Percentiles rank a stretch among this genome's conserved stretches.
Conservation (phyloP, 2,329 filamentous ascomycete genomes). For the Phyllosticta capitalensis region DNA sequence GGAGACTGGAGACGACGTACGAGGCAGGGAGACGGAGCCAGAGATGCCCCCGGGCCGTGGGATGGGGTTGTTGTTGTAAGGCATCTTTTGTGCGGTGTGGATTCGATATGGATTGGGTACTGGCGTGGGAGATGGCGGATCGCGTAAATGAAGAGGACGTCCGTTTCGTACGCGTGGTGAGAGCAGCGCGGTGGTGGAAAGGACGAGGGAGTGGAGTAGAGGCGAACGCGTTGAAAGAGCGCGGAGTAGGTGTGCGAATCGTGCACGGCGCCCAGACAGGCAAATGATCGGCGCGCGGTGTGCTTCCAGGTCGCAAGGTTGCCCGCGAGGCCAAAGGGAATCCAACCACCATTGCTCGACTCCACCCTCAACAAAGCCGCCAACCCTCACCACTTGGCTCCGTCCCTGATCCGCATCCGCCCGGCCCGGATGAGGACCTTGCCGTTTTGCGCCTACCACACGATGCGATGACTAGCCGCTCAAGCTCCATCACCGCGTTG, state of each 20-base stretch:
- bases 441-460: slow-evolving; percentile 11
- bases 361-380: background rate
- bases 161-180: background rate
- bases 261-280: background rate
- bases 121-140: background rate
- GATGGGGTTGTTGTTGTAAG: slow-evolving; percentile 81
- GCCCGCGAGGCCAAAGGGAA: background rate
- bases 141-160: background rate
- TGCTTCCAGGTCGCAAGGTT: slow-evolving; percentile 2
- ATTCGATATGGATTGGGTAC: background rate
- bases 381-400: background rate
- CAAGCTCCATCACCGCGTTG: slow-evolving; percentile 25
- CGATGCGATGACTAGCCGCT: slow-evolving; percentile 38
- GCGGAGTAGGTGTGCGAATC: background rate
- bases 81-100: slow-evolving; percentile 50
- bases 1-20: slow-evolving; percentile 44
- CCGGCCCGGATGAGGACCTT: background rate
- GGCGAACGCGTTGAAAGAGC: background rate
- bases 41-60: slow-evolving; percentile 72
- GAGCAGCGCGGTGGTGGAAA: background rate
- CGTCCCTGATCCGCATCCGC: background rate
- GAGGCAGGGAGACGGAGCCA: slow-evolving; percentile 73
- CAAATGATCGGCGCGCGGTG: slow-evolving; percentile 1
- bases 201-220: background rate
- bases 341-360: background rate